phyloP scores from a whole-genome alignment of 2,329 filamentous ascomycete species.

The Albifimbria verrucaria region DNA sequence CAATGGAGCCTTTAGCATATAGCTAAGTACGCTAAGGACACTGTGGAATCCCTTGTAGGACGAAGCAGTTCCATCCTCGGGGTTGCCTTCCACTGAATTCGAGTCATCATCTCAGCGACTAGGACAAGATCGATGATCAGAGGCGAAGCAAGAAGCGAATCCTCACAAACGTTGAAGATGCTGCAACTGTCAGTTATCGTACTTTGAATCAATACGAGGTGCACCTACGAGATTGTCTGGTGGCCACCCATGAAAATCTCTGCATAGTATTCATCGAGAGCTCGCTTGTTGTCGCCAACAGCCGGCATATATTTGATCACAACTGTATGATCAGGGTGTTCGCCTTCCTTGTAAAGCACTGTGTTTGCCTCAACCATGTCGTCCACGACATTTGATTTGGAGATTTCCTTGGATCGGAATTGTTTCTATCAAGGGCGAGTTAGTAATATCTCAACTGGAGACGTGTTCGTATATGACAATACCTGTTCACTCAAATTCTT shows the following conservation, averaged over 20 bases:
- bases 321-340: slow-evolving; percentile 70
- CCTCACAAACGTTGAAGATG: slow-evolving; percentile 98
- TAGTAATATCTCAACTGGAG: not conserved
- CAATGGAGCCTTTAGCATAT: slow-evolving; percentile 96
- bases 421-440: slow-evolving; percentile 76
- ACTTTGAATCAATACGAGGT: not conserved
- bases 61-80: slow-evolving; percentile 48
- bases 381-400: slow-evolving; percentile 56
- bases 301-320: slow-evolving; percentile 99
- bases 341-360: slow-evolving; percentile 84
- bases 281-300: slow-evolving; percentile 98
- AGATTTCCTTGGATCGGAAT: slow-evolving; percentile 95
- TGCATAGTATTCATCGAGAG: slow-evolving; percentile 97
- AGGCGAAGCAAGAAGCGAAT: slow-evolving; percentile 91
- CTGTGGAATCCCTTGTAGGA: slow-evolving; percentile 95
- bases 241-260: slow-evolving; percentile 99
- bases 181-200: slow-evolving; percentile 40
- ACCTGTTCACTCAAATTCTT: not conserved
- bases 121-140: slow-evolving; percentile 96
- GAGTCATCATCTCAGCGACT: slow-evolving; percentile 96
- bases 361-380: slow-evolving; percentile 98
- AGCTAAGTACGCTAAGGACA: slow-evolving; percentile 94
- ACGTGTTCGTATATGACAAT: not conserved
- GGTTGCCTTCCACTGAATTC: slow-evolving; percentile 82
- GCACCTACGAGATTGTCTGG: slow-evolving; percentile 80